These are phyloP conservation scores for Erysimum cheiranthoides DNA, from an alignment of 345 rosid genomes.

Conservation along the genomic window DNA sequence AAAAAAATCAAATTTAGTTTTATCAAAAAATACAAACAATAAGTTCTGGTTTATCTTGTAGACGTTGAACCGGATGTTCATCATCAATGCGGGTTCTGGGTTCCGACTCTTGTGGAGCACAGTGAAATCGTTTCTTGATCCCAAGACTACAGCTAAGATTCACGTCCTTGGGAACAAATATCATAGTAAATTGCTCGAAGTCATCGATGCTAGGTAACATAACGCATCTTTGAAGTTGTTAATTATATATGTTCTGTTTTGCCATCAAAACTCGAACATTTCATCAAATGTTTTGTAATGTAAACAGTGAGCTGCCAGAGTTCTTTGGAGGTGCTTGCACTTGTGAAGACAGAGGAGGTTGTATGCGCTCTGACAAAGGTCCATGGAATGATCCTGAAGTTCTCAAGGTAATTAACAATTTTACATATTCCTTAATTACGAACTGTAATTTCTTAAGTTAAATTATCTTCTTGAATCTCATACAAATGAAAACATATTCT, in stretches of 20 bases:
- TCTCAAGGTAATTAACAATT: conserved; percentile 63
- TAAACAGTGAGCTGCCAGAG: conserved; percentile 88
- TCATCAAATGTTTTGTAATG: conserved; percentile 2
- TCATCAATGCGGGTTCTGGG: conserved; percentile 95
- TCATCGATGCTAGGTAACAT: conserved; percentile 81
- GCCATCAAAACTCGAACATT: neutral
- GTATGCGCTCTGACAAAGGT: conserved; percentile 97
- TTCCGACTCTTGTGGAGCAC: conserved; percentile 96
- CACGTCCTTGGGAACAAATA: conserved; percentile 98
- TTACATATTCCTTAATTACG: neutral
- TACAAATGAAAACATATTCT: neutral
- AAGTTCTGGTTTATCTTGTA: conserved; percentile 32
- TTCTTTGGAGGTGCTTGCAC: conserved; percentile 93
- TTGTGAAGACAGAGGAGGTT: conserved; percentile 93
- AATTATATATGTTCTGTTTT: neutral
- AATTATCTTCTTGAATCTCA: neutral
- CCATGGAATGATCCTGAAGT: conserved; percentile 97
- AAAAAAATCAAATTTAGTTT: too few relatives aligned
- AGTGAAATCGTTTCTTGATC: conserved; percentile 85
- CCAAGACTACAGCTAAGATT: conserved; percentile 88
- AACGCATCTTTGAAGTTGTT: neutral
- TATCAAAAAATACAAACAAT: too few relatives aligned
- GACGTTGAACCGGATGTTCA: conserved; percentile 96
- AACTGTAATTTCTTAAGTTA: neutral
- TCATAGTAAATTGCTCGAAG: conserved; percentile 93